Percentiles rank a stretch among this genome's conserved stretches.
Evolutionary conservation across 257 asterid genomes (phyloP).

Genomic region (Fraxinus pennsylvanica): DNA sequence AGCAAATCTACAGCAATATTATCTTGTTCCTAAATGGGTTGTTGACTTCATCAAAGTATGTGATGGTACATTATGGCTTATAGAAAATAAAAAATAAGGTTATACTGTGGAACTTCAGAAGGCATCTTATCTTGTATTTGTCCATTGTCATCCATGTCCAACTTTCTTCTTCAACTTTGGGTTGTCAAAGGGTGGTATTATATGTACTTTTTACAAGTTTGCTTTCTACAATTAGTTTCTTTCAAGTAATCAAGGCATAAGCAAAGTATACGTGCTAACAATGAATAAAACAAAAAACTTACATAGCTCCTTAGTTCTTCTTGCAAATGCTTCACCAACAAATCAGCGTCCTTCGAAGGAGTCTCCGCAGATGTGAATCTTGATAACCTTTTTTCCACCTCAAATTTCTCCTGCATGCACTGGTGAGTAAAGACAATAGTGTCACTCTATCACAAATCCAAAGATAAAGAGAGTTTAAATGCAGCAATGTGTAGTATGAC

Average conservation of each 20-base stretch:
- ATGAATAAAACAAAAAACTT: constrained; percentile 38
- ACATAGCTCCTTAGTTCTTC: constrained; percentile 88
- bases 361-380: constrained; percentile 47
- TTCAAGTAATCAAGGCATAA: not conserved
- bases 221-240: not conserved
- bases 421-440: constrained; percentile 37
- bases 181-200: not conserved
- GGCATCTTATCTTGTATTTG: not conserved
- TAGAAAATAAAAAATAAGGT: not conserved
- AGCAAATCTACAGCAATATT: constrained; percentile 7
- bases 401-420: constrained; percentile 75
- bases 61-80: constrained; percentile 1
- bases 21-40: constrained; percentile 6
- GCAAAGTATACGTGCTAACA: constrained; percentile 11
- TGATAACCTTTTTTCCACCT: constrained; percentile 58
- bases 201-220: not conserved
- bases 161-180: not conserved
- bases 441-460: constrained; percentile 25
- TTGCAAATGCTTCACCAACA: constrained; percentile 84
- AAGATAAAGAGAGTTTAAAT: constrained; percentile 13
- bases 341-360: constrained; percentile 53
- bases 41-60: constrained; percentile 6
- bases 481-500: constrained; percentile 7
- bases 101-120: not conserved
- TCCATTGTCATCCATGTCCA: not conserved